Base-by-base conservation (phyloP, 768 basidiomycete genomes). In the Amanita inopinata region DNA sequence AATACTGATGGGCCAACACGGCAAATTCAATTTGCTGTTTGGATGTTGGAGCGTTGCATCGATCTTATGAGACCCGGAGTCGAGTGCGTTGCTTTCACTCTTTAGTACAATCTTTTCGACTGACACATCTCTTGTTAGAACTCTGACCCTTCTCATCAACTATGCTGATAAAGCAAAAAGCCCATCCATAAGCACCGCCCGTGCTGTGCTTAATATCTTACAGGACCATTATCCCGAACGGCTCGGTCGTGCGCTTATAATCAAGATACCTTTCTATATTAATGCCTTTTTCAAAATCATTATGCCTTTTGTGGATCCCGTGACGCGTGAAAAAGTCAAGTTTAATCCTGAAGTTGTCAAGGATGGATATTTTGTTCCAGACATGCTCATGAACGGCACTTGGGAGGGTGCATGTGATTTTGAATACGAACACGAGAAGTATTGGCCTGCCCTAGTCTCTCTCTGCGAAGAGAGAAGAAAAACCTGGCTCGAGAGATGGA, bases 191-290 rank as follows among this genome's bases (percentile, higher is more conserved):
- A 48, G 59, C 31, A 67, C 66, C 8, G 56, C 72, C 6, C 61
- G 67, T 4, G 51, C 70, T 5, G 71, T 76, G 9, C 67, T 83
- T 40, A 60, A 69, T 56, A 82, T 87, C 51, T 67, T 89, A 10
- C 87, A 89, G 53, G 72, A 76, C 17, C 86, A 91, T 55, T 91
- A 89, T 52, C 88, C 88, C 0, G 91, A 94, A 57, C 78, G 91
- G 3, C 76, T 94, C 24, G 88, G 86, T 18, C 56, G 67, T 9
- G 74, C 87, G 1, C 60, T 88, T 32, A 76, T 90, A 53, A 67
- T 81, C 46, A 85, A 91, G 52, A 70, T 91, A n/a, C 89, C 90
- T 3, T 90, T 78, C 65, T 56, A 87, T 38, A 55, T 90, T 38
- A 76, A 74, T 43, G 67, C 75, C 0, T 89, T 90, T 61, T 82